Percentiles rank a stretch among this genome's conserved stretches.
These are phyloP conservation scores for Boletus semigastroideus DNA, from an alignment of 1,284 basidiomycete species.

Conservation along the genomic window DNA sequence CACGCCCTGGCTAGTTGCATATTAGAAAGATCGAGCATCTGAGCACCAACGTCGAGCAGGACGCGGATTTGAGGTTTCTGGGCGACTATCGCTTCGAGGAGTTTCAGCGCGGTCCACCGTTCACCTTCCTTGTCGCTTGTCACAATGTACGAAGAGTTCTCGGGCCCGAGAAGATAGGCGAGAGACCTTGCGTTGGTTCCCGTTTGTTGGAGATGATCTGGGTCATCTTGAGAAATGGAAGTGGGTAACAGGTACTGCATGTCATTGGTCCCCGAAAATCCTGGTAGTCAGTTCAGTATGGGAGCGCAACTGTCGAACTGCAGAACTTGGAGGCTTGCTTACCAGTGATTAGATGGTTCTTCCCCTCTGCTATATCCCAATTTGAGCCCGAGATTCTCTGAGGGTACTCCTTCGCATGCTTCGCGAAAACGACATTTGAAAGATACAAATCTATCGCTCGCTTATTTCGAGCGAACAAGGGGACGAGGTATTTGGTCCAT, in stretches of 20 bases:
- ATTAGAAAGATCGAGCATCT: constrained; percentile 3
- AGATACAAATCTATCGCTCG: no score
- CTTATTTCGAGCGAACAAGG: neutral
- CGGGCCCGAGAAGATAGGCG: neutral
- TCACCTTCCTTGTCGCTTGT: neutral
- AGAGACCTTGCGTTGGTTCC: neutral
- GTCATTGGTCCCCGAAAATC: neutral
- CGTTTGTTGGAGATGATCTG: neutral
- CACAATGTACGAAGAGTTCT: neutral
- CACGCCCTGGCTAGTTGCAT: neutral
- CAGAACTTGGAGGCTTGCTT: no score
- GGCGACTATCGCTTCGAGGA: neutral
- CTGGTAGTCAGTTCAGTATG: neutral
- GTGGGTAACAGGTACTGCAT: neutral
- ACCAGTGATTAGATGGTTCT: neutral
- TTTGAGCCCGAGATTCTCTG: neutral
- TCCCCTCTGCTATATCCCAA: neutral
- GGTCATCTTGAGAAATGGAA: neutral
- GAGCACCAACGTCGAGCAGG: neutral
- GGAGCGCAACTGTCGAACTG: no score
- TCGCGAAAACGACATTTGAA: neutral
- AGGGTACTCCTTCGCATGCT: neutral
- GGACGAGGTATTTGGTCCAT: neutral
- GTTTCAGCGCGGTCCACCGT: neutral
- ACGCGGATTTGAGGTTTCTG: neutral